phyloP scores from a whole-genome alignment of 1,139 yeast species.

The Hyphopichia pseudoburtonii region DNA sequence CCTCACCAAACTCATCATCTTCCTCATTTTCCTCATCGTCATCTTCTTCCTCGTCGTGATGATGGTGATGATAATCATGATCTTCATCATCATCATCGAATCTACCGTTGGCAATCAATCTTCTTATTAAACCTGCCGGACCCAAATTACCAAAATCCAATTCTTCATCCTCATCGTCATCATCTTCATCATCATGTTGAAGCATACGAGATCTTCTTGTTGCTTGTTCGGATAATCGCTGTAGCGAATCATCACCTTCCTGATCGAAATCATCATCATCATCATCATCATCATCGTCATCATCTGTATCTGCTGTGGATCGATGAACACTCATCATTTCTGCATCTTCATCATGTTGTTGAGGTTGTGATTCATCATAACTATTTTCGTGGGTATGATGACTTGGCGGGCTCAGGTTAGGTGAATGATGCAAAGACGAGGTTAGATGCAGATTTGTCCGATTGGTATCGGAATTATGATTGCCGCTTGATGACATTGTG shows the following conservation, averaged over 20 bases:
- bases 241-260: slow-evolving; percentile 18
- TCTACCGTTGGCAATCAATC: slow-evolving; percentile 11
- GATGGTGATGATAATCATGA: slow-evolving; percentile 16
- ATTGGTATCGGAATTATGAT: not conserved
- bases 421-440: not conserved
- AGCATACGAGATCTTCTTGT: slow-evolving; percentile 3
- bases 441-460: not conserved
- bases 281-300: not conserved
- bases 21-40: slow-evolving; percentile 20
- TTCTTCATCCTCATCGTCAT: slow-evolving; percentile 5
- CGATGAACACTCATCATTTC: not conserved
- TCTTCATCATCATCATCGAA: slow-evolving; percentile 22
- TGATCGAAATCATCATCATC: not conserved
- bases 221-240: slow-evolving; percentile 16
- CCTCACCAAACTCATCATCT: slow-evolving; percentile 19
- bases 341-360: not conserved
- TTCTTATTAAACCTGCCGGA: slow-evolving; percentile 8
- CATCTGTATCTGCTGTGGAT: not conserved
- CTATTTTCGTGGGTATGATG: no score
- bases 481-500: no score
- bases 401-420: no score
- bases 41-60: slow-evolving; percentile 16
- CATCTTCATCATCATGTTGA: slow-evolving; percentile 6
- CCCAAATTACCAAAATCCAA: slow-evolving; percentile 5
- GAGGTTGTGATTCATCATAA: not conserved